Evolutionary conservation across 306 rosid species (phyloP), one percentile per base, ranked within the genome.

Genomic region (Calophaca sinica): DNA sequence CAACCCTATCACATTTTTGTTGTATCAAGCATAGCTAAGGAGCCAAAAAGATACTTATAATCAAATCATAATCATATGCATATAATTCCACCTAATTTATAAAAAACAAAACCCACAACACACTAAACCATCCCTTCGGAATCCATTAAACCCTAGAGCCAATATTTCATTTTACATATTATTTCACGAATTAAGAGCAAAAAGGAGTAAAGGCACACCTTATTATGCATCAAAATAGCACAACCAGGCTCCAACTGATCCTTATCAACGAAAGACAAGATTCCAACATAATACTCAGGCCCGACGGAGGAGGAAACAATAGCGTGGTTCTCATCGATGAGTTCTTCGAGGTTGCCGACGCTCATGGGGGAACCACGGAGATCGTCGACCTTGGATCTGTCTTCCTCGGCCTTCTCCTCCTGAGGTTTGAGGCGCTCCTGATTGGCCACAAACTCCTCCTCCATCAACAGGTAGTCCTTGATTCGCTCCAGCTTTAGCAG

Each of bases 191-290:
- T 11, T 1, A 71, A 3, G 10, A 62, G n/a, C 29, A 36, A n/a
- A 42, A 53, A 52, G 57, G 20, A 57, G 7, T 7, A 42, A 81
- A 49, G 3, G 3, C 2, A 44, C 45, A 93, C 99, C 96, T 94
- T 94, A 74, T 94, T 94, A 31, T 94, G 99, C 99, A 94, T 94
- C 89, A 94, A 77, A 82, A 94, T 94, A 3, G 99, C 93, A 69
- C 97, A 94, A 7, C 99, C 97, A 75, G 99, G 99, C 83, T 94
- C 99, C 14, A 94, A 82, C 70, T 94, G 99, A 73, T 94, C 99
- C 90, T 94, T 94, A 68, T 94, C 99, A 7, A 94, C 99, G 51
- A 94, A 92, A 5, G 99, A 94, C 81, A 94, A 67, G 33, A 94
- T 94, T 5, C 99, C 96, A 2, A 94, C 99, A 39, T 94, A 94